Conservation (phyloP, 371 early-diverging fungal species). For the Batkoa obscura region DNA sequence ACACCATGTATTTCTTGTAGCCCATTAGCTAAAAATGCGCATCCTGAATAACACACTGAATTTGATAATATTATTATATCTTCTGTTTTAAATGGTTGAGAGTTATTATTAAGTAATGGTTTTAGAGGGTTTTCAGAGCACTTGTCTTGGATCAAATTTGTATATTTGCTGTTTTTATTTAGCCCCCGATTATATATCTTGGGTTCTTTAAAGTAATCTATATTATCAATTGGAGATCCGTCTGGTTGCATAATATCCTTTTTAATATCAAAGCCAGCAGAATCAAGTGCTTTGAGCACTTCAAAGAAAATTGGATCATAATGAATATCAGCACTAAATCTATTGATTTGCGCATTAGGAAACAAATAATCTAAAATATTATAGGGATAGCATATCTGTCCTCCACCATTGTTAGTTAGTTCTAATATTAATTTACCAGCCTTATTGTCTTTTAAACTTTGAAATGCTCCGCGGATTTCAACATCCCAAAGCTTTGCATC, state of each 20-base stretch:
- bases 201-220: neutral
- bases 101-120: neutral
- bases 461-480: slow-evolving; percentile 10
- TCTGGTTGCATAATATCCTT: neutral
- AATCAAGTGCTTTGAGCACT: neutral
- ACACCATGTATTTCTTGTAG: neutral
- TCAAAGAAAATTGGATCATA: neutral
- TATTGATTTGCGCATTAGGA: slow-evolving; percentile 2
- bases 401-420: slow-evolving; percentile 15
- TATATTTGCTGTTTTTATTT: neutral
- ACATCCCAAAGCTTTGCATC: neutral
- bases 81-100: neutral
- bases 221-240: neutral
- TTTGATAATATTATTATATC: neutral
- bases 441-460: slow-evolving; percentile 9
- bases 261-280: no score
- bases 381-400: slow-evolving; percentile 15
- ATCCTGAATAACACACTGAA: neutral
- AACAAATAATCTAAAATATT: slow-evolving; percentile 15
- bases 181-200: neutral
- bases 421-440: slow-evolving; percentile 12
- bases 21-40: neutral
- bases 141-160: neutral
- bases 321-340: neutral
- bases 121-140: neutral